phyloP scores from a whole-genome alignment of 495 filamentous ascomycete species.

The Tuber microsphaerosporum region DNA sequence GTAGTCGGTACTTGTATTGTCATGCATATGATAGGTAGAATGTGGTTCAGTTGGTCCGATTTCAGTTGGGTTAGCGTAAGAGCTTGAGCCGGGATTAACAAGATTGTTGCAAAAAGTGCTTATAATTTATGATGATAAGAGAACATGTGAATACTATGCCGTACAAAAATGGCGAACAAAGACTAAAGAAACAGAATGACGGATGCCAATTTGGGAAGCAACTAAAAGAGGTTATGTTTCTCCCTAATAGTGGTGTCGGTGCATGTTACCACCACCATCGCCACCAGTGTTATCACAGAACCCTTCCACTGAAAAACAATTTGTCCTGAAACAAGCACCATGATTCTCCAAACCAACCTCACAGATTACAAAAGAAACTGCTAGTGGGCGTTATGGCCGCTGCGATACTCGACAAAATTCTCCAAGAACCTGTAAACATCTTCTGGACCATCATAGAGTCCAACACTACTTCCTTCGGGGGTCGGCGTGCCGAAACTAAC shows the following conservation, averaged over 20 bases:
- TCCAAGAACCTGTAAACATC: constrained; percentile 83
- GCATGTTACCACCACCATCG: too few species aligned
- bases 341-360: background rate
- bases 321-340: background rate
- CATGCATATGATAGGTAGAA: background rate
- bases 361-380: background rate
- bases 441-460: constrained; percentile 68
- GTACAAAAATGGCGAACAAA: background rate
- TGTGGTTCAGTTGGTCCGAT: background rate
- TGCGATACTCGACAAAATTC: constrained; percentile 58
- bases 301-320: background rate
- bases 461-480: constrained; percentile 48
- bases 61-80: background rate
- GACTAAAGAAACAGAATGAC: background rate
- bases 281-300: too few species aligned
- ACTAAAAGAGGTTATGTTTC: background rate
- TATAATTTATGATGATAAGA: background rate
- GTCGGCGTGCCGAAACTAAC: constrained; percentile 50
- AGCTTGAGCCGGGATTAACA: background rate
- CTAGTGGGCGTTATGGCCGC: constrained; percentile 1
- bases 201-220: background rate
- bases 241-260: too few species aligned
- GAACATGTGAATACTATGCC: background rate
- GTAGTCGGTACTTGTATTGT: background rate
- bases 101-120: background rate